These are phyloP conservation scores for Termitomyces sp. DNA, from an alignment of 768 basidiomycete species.

Conservation along the genomic window DNA sequence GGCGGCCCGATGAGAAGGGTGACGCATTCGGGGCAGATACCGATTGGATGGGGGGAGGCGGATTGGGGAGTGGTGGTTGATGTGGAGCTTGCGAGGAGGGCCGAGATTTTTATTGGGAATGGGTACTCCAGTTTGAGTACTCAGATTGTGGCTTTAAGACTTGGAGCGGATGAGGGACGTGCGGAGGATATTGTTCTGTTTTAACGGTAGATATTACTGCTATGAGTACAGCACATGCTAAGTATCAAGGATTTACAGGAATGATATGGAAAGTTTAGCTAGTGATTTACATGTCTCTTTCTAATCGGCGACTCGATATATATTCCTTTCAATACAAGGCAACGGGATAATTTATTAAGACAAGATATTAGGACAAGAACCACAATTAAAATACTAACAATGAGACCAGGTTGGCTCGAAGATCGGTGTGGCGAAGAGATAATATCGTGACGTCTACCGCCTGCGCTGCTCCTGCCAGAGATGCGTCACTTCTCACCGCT, in stretches of 20 bases:
- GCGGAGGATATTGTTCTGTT: constrained; percentile 31
- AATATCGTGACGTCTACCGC: no score
- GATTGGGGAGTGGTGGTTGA: constrained; percentile 41
- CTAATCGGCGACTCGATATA: no score
- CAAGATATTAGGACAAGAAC: no score
- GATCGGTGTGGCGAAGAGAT: no score
- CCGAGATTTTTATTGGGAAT: constrained; percentile 41
- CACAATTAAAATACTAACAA: no score
- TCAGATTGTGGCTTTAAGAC: constrained; percentile 36
- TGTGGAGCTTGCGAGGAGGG: constrained; percentile 37
- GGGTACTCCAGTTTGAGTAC: constrained; percentile 48
- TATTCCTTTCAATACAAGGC: no score
- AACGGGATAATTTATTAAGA: no score
- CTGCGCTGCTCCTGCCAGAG: no score
- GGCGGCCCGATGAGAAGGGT: constrained; percentile 35
- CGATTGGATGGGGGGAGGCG: constrained; percentile 29
- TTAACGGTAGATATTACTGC: constrained; percentile 7
- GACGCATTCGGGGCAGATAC: constrained; percentile 34
- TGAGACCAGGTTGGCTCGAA: no score
- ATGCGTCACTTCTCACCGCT: no score
- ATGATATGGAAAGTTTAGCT: not conserved
- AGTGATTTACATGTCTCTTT: no score
- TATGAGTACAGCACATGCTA: not conserved
- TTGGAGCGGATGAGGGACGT: constrained; percentile 29
- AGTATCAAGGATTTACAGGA: not conserved